These are phyloP conservation scores for Fragosphaeria purpurea DNA, from an alignment of 2,329 filamentous ascomycete species.

Conservation along the genomic window DNA sequence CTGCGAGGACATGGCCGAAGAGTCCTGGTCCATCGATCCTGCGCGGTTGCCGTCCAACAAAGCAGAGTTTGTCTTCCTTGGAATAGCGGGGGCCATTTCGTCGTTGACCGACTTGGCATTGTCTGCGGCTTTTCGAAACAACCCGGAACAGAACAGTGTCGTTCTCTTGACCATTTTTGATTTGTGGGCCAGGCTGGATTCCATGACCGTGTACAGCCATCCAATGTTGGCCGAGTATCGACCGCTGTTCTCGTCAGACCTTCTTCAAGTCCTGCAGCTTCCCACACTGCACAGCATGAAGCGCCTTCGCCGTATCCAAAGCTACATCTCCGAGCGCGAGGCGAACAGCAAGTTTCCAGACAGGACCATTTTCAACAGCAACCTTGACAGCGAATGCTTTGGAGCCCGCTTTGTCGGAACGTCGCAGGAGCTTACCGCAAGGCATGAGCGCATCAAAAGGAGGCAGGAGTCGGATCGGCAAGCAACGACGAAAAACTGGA, in stretches of 20 bases:
- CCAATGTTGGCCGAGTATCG: slow-evolving; percentile 41
- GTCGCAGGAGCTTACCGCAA: slow-evolving; percentile 14
- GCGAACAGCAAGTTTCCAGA: slow-evolving; percentile 10
- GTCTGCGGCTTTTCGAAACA: background rate
- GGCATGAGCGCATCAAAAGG: slow-evolving; percentile 17
- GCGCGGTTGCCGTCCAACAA: background rate
- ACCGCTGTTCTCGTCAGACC: slow-evolving; percentile 37
- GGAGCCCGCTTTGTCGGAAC: slow-evolving; percentile 34
- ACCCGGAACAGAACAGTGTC: background rate
- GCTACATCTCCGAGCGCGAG: slow-evolving; percentile 33
- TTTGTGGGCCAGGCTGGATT: slow-evolving; percentile 49
- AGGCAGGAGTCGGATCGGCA: slow-evolving; percentile 10
- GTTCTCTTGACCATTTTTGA: slow-evolving; percentile 45
- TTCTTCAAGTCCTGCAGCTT: slow-evolving; percentile 47
- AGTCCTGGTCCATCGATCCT: no score
- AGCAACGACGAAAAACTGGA: slow-evolving; percentile 25
- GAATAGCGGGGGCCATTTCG: no score
- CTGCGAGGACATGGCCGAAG: no score
- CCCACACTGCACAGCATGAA: slow-evolving; percentile 34
- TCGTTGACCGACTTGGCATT: background rate
- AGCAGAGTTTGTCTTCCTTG: no score
- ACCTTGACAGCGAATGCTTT: slow-evolving; percentile 31
- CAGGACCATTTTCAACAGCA: slow-evolving; percentile 36
- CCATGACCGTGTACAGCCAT: slow-evolving; percentile 28
- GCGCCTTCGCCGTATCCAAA: slow-evolving; percentile 39